Percentiles rank a stretch among this genome's conserved stretches.
These are phyloP conservation scores for Candida gorgasii DNA, from an alignment of 805 yeast genomes.

Conservation along the genomic window DNA sequence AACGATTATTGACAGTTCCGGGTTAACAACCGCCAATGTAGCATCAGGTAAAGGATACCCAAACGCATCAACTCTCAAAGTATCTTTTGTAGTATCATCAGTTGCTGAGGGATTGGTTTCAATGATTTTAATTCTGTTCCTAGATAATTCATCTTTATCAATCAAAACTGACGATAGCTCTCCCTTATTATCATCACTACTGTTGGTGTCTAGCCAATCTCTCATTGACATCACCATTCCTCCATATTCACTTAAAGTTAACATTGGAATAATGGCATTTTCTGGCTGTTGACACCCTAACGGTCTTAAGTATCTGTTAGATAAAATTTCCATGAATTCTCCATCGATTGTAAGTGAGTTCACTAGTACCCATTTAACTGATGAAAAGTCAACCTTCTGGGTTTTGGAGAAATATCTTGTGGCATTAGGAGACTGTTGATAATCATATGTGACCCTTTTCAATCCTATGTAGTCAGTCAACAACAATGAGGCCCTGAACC, in stretches of 20 bases:
- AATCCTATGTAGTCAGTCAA: slow-evolving; percentile 86
- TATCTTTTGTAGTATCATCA: slow-evolving; percentile 42
- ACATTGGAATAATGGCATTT: slow-evolving; percentile 81
- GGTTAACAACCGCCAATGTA: slow-evolving; percentile 89
- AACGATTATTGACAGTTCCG: slow-evolving; percentile 78
- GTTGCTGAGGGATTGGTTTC: slow-evolving; percentile 54
- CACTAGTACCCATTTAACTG: slow-evolving; percentile 86
- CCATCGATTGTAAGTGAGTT: slow-evolving; percentile 89
- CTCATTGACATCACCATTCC: slow-evolving; percentile 92
- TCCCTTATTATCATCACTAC: slow-evolving; percentile 30
- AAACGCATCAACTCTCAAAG: slow-evolving; percentile 80
- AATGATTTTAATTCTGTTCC: slow-evolving; percentile 69
- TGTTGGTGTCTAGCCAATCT: slow-evolving; percentile 65
- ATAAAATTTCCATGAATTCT: slow-evolving; percentile 84
- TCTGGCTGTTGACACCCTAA: slow-evolving; percentile 79
- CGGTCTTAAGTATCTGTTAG: slow-evolving; percentile 89
- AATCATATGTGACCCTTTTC: slow-evolving; percentile 89
- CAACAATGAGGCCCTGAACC: slow-evolving; percentile 67
- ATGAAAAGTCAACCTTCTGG: slow-evolving; percentile 71
- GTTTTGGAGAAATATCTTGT: slow-evolving; percentile 79
- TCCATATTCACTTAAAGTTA: slow-evolving; percentile 89
- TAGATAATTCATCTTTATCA: slow-evolving; percentile 70
- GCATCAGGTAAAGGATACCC: slow-evolving; percentile 96
- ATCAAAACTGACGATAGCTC: slow-evolving; percentile 66
- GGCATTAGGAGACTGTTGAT: slow-evolving; percentile 83